Conservation (phyloP, 306 rosid genomes). For the Prunus mongolica region DNA sequence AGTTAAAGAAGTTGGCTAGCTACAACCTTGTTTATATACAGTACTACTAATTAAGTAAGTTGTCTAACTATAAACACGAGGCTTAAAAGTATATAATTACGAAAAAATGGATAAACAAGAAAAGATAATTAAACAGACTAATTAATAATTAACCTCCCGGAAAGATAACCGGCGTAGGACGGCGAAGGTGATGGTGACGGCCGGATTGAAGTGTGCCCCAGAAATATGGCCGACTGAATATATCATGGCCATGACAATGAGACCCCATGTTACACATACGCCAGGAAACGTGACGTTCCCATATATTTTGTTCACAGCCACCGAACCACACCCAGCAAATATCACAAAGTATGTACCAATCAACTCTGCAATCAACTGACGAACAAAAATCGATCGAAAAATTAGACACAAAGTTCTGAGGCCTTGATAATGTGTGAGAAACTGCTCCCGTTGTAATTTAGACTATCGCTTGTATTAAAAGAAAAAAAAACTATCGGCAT, state of each 20-base stretch:
- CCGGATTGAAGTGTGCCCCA: slow-evolving; percentile 41
- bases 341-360: slow-evolving; percentile 36
- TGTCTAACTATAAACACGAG: no score
- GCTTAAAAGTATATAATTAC: neutral
- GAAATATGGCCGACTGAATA: slow-evolving; percentile 35
- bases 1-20: no score
- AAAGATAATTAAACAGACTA: neutral
- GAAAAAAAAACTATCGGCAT: no score
- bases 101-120: neutral
- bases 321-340: slow-evolving; percentile 37
- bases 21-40: no score
- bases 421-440: no score
- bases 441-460: no score
- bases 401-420: no score
- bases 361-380: slow-evolving; percentile 33
- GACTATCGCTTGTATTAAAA: no score
- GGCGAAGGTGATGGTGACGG: slow-evolving; percentile 29
- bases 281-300: slow-evolving; percentile 35
- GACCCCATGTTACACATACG: slow-evolving; percentile 34
- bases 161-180: slow-evolving; percentile 26
- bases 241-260: slow-evolving; percentile 37
- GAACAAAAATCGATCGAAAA: no score
- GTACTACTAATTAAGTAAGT: no score
- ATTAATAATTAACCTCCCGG: slow-evolving; percentile 6
- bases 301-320: slow-evolving; percentile 27